phyloP scores from a whole-genome alignment of 305 asterid genomes.

The Fraxinus velutina region DNA sequence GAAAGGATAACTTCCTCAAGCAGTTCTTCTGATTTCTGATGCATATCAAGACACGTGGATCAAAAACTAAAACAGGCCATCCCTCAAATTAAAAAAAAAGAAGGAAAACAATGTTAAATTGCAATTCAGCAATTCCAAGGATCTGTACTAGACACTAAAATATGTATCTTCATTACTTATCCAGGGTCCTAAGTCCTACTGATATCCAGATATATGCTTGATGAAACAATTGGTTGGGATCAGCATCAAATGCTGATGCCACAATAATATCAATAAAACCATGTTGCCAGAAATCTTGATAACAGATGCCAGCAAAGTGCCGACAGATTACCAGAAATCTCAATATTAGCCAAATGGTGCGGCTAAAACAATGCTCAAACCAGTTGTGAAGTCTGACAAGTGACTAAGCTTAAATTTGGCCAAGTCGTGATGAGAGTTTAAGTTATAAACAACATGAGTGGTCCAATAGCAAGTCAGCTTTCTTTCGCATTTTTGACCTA shows the following conservation, averaged over 20 bases:
- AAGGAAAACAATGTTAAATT: not conserved
- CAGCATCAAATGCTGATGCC: conserved; percentile 15
- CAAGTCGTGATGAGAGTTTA: conserved; percentile 5
- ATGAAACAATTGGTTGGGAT: not conserved
- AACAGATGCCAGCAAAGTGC: conserved; percentile 1
- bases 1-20: conserved; percentile 92
- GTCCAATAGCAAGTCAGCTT: conserved; percentile 1
- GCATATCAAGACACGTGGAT: conserved; percentile 31
- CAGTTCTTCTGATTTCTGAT: conserved; percentile 85
- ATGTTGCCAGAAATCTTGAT: not conserved
- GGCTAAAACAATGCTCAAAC: not conserved
- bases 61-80: conserved; percentile 4
- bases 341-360: conserved; percentile 2
- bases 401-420: not conserved
- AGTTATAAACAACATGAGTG: conserved; percentile 7
- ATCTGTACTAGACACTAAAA: not conserved
- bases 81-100: not conserved
- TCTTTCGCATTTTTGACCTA: conserved; percentile 14
- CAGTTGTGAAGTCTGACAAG: not conserved
- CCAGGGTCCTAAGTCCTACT: conserved; percentile 8
- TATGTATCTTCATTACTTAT: not conserved
- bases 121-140: not conserved
- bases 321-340: conserved; percentile 7
- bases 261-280: not conserved
- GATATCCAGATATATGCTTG: not conserved